Evolutionary conservation across 106 monocot species (phyloP).

Genomic region (Vanilla planifolia): DNA sequence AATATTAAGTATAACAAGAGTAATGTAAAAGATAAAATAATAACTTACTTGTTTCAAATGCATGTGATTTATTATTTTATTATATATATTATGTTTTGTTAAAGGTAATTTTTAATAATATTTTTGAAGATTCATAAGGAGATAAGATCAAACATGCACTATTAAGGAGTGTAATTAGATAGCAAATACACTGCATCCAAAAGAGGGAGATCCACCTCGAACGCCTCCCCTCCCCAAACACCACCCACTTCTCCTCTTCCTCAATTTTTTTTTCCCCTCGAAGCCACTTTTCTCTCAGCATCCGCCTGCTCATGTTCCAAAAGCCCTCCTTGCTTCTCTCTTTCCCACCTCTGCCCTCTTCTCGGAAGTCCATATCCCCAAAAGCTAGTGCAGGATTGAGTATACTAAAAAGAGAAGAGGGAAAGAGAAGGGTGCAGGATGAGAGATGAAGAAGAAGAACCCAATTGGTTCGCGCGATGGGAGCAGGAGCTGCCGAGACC

Average conservation of each 20-base stretch:
- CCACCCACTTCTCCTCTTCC: not conserved
- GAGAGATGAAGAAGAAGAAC: conserved; percentile 10
- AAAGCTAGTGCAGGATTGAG: not conserved
- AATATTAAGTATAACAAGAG: not conserved
- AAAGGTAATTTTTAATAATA: not conserved
- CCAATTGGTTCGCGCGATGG: conserved; percentile 14
- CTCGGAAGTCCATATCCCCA: not conserved
- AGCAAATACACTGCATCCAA: not conserved
- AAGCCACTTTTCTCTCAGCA: not conserved
- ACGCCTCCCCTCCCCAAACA: not conserved
- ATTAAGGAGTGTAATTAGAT: not conserved
- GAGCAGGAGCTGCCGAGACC: conserved; percentile 12
- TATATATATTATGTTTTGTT: not conserved
- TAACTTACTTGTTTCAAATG: not conserved
- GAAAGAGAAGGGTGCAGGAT: not conserved
- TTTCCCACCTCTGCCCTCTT: not conserved
- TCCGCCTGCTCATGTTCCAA: not conserved
- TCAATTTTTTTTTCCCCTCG: not conserved
- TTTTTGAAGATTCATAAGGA: not conserved
- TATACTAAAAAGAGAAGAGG: not conserved
- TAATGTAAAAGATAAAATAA: not conserved
- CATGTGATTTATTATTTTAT: not conserved
- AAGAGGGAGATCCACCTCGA: conserved; percentile 21
- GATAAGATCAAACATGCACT: not conserved
- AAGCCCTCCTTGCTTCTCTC: not conserved